These are phyloP conservation scores for Penicillium sclerotigenum DNA, from an alignment of 2,329 filamentous ascomycete genomes.

Conservation along the genomic window DNA sequence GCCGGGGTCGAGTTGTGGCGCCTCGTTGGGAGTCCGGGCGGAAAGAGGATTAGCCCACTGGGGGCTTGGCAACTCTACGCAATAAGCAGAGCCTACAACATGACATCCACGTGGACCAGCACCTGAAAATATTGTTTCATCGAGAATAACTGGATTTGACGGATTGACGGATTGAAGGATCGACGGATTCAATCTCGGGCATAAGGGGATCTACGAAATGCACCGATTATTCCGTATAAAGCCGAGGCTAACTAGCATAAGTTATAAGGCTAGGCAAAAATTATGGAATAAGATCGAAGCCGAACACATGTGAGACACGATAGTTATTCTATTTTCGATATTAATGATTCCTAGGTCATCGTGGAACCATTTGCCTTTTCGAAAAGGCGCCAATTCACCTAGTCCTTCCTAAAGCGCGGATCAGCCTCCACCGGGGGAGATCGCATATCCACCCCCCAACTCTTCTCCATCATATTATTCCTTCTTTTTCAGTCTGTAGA, in stretches of 20 bases:
- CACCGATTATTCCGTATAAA: neutral
- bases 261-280: neutral
- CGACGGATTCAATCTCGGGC: too few species aligned
- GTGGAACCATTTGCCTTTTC: constrained; percentile 3
- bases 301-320: neutral
- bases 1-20: neutral
- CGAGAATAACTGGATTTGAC: too few species aligned
- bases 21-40: neutral
- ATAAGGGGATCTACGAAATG: neutral
- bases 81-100: too few species aligned
- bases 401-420: constrained; percentile 15
- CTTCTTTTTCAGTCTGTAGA: neutral
- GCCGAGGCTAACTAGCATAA: neutral
- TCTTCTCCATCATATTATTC: constrained; percentile 6
- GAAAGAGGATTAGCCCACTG: constrained; percentile 6
- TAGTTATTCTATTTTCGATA: neutral
- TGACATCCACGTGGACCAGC: neutral
- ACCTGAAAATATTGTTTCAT: too few species aligned
- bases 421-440: constrained; percentile 24
- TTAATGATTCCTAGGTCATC: neutral
- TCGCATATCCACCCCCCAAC: constrained; percentile 15
- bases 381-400: neutral
- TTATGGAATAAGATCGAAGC: neutral
- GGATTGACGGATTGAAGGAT: too few species aligned
- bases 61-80: constrained; percentile 5